Percentiles rank a stretch among this genome's conserved stretches.
Evolutionary conservation across 352 stramenopile genomes (phyloP).

Genomic region (Globisporangium nunn): DNA sequence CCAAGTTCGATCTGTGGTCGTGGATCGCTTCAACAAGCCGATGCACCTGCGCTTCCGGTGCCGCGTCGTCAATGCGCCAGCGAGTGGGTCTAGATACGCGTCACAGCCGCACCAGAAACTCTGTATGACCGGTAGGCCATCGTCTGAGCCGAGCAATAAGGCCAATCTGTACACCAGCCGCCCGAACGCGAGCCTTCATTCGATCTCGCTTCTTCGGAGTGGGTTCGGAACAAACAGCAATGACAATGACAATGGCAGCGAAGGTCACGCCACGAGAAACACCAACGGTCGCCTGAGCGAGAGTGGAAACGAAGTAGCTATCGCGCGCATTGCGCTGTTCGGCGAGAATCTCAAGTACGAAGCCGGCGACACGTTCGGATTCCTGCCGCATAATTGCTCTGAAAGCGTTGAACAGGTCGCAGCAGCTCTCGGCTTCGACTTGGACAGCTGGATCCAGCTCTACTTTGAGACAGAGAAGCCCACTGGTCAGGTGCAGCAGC

Average conservation of each 20-base stretch:
- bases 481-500: slow-evolving; percentile 1
- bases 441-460: slow-evolving; percentile 78
- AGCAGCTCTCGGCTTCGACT: slow-evolving; percentile 57
- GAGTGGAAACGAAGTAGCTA: slow-evolving; percentile 15
- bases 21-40: slow-evolving; percentile 13
- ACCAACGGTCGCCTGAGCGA: neutral
- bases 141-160: neutral
- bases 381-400: slow-evolving; percentile 67
- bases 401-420: slow-evolving; percentile 69
- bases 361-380: slow-evolving; percentile 83
- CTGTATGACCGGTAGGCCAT: neutral
- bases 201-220: slow-evolving; percentile 5
- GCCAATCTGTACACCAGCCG: slow-evolving; percentile 1
- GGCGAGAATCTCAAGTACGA: slow-evolving; percentile 52
- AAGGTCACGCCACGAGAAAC: neutral
- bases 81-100: neutral
- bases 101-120: neutral
- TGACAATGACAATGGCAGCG: neutral
- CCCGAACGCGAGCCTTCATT: slow-evolving; percentile 11
- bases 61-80: slow-evolving; percentile 4
- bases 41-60: slow-evolving; percentile 18
- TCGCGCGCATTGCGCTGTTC: slow-evolving; percentile 45
- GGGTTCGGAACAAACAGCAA: neutral
- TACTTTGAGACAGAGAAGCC: slow-evolving; percentile 17
- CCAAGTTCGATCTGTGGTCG: slow-evolving; percentile 9